Conservation (phyloP, 495 filamentous ascomycete genomes). For the Friedmanniomyces simplex region DNA sequence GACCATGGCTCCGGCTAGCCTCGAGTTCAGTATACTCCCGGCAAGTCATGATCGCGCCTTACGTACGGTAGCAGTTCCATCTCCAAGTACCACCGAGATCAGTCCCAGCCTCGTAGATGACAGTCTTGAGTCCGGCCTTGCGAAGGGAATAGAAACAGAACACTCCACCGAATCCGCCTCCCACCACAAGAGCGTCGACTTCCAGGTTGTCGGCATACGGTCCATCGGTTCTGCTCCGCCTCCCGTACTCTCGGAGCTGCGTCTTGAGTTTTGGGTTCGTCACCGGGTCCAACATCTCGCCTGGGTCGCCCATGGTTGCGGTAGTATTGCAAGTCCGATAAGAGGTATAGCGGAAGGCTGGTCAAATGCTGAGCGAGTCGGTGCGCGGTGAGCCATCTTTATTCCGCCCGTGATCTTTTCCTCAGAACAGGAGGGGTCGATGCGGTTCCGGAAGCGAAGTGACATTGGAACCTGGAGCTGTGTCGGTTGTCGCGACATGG, state of each 20-base stretch:
- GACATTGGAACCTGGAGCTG: not conserved
- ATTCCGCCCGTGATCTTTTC: not conserved
- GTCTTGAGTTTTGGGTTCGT: conserved; percentile 6
- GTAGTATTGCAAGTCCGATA: not conserved
- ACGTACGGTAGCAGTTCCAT: conserved; percentile 6
- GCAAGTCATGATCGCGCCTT: too few relatives aligned
- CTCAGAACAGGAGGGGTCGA: not conserved
- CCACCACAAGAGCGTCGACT: conserved; percentile 25
- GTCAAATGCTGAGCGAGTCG: not conserved
- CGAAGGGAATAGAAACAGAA: conserved; percentile 35
- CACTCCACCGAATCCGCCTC: conserved; percentile 37
- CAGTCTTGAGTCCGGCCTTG: conserved; percentile 32
- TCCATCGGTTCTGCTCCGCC: not conserved
- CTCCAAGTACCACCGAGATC: conserved; percentile 42
- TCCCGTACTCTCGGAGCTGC: conserved; percentile 8
- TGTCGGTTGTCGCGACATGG: not conserved
- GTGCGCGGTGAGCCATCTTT: not conserved
- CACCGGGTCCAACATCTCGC: not conserved
- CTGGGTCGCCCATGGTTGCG: not conserved
- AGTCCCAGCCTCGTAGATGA: conserved; percentile 39
- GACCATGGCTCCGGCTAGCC: conserved; percentile 28
- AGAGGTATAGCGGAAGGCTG: not conserved
- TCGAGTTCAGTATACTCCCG: too few relatives aligned
- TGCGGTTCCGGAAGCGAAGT: not conserved
- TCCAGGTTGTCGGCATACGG: conserved; percentile 18